Evolutionary conservation across 2,329 filamentous ascomycete species (phyloP), one percentile per base, ranked within the genome.

Genomic region (Xylariales sp.): DNA sequence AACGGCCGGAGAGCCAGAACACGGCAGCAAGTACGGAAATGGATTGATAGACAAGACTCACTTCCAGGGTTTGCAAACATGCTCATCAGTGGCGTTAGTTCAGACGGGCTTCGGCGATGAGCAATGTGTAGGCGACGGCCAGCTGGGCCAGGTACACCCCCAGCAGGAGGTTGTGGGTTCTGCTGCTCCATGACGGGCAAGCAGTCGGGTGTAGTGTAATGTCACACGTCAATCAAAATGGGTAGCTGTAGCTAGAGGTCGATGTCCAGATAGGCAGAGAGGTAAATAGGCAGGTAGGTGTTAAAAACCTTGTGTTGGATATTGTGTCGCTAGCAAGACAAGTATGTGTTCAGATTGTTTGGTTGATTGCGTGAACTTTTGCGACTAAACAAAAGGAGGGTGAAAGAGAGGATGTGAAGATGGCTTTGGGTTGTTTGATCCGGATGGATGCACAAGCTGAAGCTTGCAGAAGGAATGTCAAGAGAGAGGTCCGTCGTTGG

Each of bases 71-170:
- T 79, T 51, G 73, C 66, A 66, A 78, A 88, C 88, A 81, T 88
- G 88, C 89, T 95, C 87, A 97, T 94, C 67, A 97, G 73, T 51
- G 91, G 93, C 45, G 91, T 97, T 67, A 97, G 76, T 76, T 97
- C 93, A 54, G 93, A 97, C 51, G 91, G 93, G 71, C 89, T 96
- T 68, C 91, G 84, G 62, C 91, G 86, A 74, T 97, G 91, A 60
- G 91, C 91, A 69, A 97, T 96, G 73, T 97, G 90, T 64, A 97
- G 80, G 64, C 90, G 85, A 62, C 91, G 89, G 61, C 89, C 89
- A 63, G 84, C 70, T 58, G 88, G 87, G 55, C 88, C 89, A 62
- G 73, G 73, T 46, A 81, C 76, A 58, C 77, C 77, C 60, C 73
- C 73, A 52, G 70, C 55, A 42, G 68, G 68, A 58, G 68, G 69